Base-by-base conservation (phyloP, 148 eudicot species). In the Bassia scoparia region DNA sequence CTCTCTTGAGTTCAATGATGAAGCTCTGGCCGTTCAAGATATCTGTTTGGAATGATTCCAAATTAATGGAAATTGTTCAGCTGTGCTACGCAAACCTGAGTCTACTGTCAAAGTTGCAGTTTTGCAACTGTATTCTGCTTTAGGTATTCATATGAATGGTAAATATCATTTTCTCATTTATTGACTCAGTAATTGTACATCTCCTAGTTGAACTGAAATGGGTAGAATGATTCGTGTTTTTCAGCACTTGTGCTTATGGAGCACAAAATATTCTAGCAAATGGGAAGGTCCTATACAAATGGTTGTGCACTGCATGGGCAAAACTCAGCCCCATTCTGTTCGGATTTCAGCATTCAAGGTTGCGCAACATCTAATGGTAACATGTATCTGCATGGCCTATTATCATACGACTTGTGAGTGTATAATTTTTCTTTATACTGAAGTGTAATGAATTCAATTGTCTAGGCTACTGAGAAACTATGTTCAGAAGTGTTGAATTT, bases 191-290 rank as follows among this genome's bases (percentile, higher is more conserved):
- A 38, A 46, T 44, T 76, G 68, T 73, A 71, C 69, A 26, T 78
- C 49, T 61, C 33, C 34, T 67, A 58, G 49, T 46, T 64, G 55
- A 70, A 74, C 33, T 49, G 21, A 63, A 3, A 73, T 44, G 71
- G 74, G 60, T 68, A 41, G 44, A 53, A 37, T 72, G 54, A 68
- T 74, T 63, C 49, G 17, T 66, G 29, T 13, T 70, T 63, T 48
- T 62, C 89, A 94, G 98, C 91, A 55, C 69, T 91, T 94, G 98
- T 81, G 85, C 87, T 70, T 77, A 76, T 85, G 97, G 94, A 73
- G 97, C 41, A 37, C 41, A 37, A 37, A 37, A 37, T 3, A 3
- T 37, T 37, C 7, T 37, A 37, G 41, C 41, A 37, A 37, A 37
- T 37, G 41, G 41, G 7, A 37, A 37, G 41, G 41, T 37, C 41